Conservation (phyloP, 2,329 filamentous ascomycete genomes). For the Madurella mycetomatis region DNA sequence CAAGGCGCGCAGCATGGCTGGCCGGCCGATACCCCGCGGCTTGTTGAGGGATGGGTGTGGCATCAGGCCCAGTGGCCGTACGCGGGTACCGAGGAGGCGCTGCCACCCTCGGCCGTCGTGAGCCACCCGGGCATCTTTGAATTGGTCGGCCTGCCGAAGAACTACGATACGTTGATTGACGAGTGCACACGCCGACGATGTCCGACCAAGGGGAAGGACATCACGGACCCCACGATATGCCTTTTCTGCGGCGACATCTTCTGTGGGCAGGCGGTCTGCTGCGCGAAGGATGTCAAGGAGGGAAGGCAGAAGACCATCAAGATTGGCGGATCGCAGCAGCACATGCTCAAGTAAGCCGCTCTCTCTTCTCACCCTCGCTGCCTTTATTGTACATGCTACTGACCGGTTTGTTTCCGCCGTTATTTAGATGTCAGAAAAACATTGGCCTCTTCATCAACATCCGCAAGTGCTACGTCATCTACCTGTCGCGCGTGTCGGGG, state of each 20-base stretch:
- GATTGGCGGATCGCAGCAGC: conserved; percentile 84
- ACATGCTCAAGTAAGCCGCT: conserved; percentile 68
- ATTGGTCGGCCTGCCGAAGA: conserved; percentile 83
- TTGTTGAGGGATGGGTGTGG: conserved; percentile 68
- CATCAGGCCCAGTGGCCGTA: conserved; percentile 49
- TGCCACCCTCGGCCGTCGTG: conserved; percentile 43
- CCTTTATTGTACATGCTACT: conserved; percentile 21
- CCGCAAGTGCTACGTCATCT: conserved; percentile 88
- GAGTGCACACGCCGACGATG: conserved; percentile 81
- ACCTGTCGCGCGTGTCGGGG: conserved; percentile 75
- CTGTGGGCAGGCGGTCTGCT: conserved; percentile 91
- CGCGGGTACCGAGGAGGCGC: conserved; percentile 16
- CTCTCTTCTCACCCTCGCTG: not conserved
- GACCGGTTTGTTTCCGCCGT: conserved; percentile 8
- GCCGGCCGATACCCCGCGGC: conserved; percentile 41
- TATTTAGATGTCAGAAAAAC: conserved; percentile 72
- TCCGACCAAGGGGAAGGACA: conserved; percentile 83
- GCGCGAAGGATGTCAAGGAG: conserved; percentile 59
- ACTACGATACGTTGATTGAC: conserved; percentile 88
- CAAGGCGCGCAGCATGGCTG: conserved; percentile 44
- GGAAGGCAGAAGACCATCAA: conserved; percentile 36
- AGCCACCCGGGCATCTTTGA: conserved; percentile 92
- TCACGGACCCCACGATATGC: conserved; percentile 87
- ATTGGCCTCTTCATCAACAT: conserved; percentile 96
- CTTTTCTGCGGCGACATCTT: conserved; percentile 96